Evolutionary conservation across 1,284 basidiomycete genomes (phyloP).

Genomic region (Cryptococcus sp.): DNA sequence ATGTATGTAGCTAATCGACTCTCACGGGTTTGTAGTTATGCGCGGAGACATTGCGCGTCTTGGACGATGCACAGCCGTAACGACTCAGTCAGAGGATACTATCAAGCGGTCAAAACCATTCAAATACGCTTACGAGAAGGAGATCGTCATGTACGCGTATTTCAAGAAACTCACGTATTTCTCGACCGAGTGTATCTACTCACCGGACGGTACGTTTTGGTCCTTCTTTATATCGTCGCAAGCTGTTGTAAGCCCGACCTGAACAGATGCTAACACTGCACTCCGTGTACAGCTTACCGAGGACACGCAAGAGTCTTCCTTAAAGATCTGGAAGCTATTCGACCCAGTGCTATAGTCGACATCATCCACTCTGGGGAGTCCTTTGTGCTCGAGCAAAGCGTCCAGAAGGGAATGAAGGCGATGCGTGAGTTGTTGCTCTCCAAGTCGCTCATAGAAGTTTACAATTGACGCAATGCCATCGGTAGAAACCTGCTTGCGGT

Average conservation of each 20-base stretch:
- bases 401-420: conserved; percentile 71
- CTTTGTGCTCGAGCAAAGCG: conserved; percentile 75
- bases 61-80: conserved; percentile 90
- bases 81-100: conserved; percentile 88
- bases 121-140: conserved; percentile 99
- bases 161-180: conserved; percentile 99
- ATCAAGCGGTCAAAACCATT: conserved; percentile 98
- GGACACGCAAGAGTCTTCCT: conserved; percentile 92
- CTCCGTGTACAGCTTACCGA: conserved; percentile 69
- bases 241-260: too few species aligned
- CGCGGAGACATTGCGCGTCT: conserved; percentile 94
- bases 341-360: conserved; percentile 93
- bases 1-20: neutral
- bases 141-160: conserved; percentile 99
- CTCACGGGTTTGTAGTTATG: conserved; percentile 66
- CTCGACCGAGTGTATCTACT: conserved; percentile 99
- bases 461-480: conserved; percentile 13
- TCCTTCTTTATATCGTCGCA: too few species aligned
- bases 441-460: neutral
- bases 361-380: conserved; percentile 95
- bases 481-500: conserved; percentile 80
- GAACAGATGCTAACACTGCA: too few species aligned
- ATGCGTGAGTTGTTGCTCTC: conserved; percentile 63
- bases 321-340: conserved; percentile 90
- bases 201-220: conserved; percentile 66